Evolutionary conservation across 192 early-diverging fungal genomes (phyloP).

Genomic region (Oehlia diaphana): DNA sequence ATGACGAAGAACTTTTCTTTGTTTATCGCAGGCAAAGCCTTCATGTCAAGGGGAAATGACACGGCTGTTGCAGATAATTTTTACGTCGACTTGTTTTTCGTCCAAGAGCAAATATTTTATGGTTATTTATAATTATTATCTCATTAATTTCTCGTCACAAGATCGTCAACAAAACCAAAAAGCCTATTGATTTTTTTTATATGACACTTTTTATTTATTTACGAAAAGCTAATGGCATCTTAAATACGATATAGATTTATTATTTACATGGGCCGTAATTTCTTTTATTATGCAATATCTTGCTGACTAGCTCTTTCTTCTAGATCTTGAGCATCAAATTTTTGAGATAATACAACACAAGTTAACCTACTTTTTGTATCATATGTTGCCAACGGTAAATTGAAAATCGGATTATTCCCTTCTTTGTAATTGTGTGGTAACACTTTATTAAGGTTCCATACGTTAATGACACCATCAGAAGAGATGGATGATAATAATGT

Average conservation of each 20-base stretch:
- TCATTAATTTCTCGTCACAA: not conserved
- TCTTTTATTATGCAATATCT: not conserved
- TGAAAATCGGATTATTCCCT: conserved; percentile 19
- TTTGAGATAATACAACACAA: conserved; percentile 34
- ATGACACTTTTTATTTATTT: not conserved
- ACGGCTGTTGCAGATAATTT: too few species aligned
- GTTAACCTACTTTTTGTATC: conserved; percentile 63
- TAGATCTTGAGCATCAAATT: not conserved
- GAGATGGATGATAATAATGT: conserved; percentile 59
- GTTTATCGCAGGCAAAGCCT: not conserved
- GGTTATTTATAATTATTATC: not conserved
- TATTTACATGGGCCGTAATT: not conserved
- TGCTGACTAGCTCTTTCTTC: not conserved
- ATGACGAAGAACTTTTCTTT: not conserved
- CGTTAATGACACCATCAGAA: conserved; percentile 71
- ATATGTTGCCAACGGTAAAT: conserved; percentile 50
- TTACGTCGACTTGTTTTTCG: not conserved
- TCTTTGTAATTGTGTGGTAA: conserved; percentile 39
- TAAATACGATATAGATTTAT: not conserved
- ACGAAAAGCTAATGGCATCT: too few species aligned
- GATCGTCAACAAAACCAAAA: not conserved
- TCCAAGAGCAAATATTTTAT: not conserved
- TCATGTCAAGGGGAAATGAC: too few species aligned
- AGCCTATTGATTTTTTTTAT: too few species aligned
- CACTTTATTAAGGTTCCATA: conserved; percentile 62